Evolutionary conservation across 2,329 filamentous ascomycete genomes (phyloP), one percentile per base, ranked within the genome.

Genomic region (Chaetomium olivaceum): DNA sequence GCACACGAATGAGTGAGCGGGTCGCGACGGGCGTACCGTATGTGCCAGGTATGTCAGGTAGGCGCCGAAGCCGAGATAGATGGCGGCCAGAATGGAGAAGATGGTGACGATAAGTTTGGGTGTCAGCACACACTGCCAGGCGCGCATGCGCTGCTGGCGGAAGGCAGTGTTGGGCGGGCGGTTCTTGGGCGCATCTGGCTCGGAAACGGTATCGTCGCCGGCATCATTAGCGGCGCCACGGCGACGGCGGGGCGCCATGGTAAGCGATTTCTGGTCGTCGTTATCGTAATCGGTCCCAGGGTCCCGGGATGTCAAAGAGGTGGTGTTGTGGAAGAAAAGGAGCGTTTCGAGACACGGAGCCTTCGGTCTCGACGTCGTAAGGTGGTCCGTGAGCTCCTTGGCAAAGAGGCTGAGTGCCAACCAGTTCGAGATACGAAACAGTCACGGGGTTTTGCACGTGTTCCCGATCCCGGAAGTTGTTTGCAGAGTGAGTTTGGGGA

Each of bases 91-190:
- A 62, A 73, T 69, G 36, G 72, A 73, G 61, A 72, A 73, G 50
- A 73, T 70, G 66, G 69, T 71, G 68, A 73, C 70, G 46, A 73
- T 73, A 56, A 73, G 70, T 64, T 72, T 71, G 21, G 71, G 68
- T 62, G 77, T 83, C 74, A 83, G 81, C 72, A 86, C 92, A 80
- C 83, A 96, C 90, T 99, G 95, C 95, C 95, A 99, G 82, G 95
- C 95, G 81, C 98, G 97, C 78, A 99, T 81, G 76, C 95, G 89
- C 80, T 99, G 95, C 77, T 99, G 95, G 73, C 95, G 87, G 77
- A 98, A 99, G 12, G 95, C 95, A 66, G 94, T 98, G 81, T 98
- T 71, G 29, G 70, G 68, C 58, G 69, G 73, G 62, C 69, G 68
- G 65, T 71, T 73, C 67, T 73, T 73, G 50, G 60, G 71, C 55